These are phyloP conservation scores for Haplographium delicatum DNA, from an alignment of 495 filamentous ascomycete species.

Conservation along the genomic window DNA sequence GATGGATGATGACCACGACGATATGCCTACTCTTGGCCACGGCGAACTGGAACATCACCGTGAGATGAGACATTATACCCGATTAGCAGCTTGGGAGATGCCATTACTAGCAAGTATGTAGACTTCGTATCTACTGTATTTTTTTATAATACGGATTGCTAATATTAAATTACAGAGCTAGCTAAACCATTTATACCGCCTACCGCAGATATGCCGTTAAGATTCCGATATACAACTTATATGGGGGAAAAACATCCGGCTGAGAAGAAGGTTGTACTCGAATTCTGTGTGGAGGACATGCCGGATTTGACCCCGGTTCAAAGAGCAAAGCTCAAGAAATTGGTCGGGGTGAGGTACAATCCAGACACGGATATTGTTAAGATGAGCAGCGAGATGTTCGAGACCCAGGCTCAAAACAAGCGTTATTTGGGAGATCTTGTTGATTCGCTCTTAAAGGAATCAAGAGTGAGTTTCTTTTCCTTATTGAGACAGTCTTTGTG, in stretches of 20 bases:
- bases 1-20: conserved; percentile 61
- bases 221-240: conserved; percentile 97
- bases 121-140: not conserved
- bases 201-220: conserved; percentile 57
- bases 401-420: conserved; percentile 91
- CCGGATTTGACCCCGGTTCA: conserved; percentile 59
- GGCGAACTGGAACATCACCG: conserved; percentile 84
- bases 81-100: conserved; percentile 94
- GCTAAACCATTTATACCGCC: conserved; percentile 77
- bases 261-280: conserved; percentile 86
- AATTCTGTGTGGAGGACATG: conserved; percentile 71
- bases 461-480: conserved; percentile 47
- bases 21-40: conserved; percentile 76
- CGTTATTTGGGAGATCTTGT: conserved; percentile 80
- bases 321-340: conserved; percentile 76
- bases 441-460: conserved; percentile 64
- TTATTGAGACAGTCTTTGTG: not conserved
- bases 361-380: conserved; percentile 75
- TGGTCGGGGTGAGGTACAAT: conserved; percentile 86
- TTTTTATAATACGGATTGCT: not conserved
- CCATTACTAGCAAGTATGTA: conserved; percentile 77
- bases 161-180: conserved; percentile 50
- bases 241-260: conserved; percentile 92
- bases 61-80: conserved; percentile 81
- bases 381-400: conserved; percentile 88